A percentile compares a stretch with the other conserved stretches of the same genome.
phyloP scores from a whole-genome alignment of 176 grass and related monocot species.

The Bolboschoenus planiculmis region DNA sequence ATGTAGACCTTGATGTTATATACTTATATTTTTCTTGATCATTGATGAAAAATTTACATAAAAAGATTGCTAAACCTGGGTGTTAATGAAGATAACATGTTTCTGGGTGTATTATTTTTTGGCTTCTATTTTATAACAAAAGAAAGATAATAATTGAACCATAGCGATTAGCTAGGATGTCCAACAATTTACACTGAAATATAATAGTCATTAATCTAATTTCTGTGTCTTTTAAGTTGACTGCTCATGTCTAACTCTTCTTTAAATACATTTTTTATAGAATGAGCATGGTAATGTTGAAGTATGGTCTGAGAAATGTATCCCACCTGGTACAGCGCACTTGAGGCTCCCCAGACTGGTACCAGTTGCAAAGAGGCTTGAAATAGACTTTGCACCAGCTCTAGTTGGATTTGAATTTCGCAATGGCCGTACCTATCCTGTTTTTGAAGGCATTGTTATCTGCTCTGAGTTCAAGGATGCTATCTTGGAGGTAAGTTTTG shows the following conservation, averaged over 20 bases:
- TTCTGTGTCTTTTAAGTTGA: neutral
- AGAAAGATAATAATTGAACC: neutral
- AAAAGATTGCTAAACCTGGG: neutral
- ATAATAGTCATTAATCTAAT: neutral
- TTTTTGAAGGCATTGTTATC: constrained; percentile 84
- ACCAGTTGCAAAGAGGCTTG: constrained; percentile 78
- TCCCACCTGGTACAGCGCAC: constrained; percentile 84
- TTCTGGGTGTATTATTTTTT: neutral
- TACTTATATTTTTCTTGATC: neutral
- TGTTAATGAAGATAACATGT: neutral
- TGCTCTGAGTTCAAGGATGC: constrained; percentile 62
- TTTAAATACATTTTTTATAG: constrained; percentile 40
- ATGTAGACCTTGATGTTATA: neutral
- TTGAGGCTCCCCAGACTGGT: constrained; percentile 78
- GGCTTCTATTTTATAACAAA: neutral
- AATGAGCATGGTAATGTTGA: constrained; percentile 95
- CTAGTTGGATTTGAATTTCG: constrained; percentile 96
- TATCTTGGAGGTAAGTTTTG: constrained; percentile 71
- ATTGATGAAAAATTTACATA: neutral
- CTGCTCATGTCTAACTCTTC: neutral
- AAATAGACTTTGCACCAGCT: constrained; percentile 85
- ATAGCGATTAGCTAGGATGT: neutral
- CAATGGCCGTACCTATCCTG: constrained; percentile 48
- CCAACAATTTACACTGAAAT: neutral
- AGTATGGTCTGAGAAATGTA: constrained; percentile 94